phyloP scores from a whole-genome alignment of 2,329 filamentous ascomycete species.

The Aspergillus fijiensis region DNA sequence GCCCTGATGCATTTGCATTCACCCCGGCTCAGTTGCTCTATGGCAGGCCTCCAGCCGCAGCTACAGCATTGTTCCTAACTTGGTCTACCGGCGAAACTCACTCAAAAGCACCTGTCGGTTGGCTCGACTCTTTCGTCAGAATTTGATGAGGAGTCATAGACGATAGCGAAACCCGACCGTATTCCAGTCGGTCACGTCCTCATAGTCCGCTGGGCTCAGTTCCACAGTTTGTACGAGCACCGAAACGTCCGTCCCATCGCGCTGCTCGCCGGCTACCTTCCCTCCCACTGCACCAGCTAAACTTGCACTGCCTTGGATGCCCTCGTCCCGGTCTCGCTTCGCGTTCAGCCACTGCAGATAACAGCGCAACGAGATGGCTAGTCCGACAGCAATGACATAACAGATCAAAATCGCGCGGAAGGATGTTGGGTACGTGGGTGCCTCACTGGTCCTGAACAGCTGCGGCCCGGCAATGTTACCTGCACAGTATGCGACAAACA shows the following conservation, averaged over 20 bases:
- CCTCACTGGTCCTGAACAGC: slow-evolving; percentile 53
- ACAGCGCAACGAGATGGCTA: slow-evolving; percentile 47
- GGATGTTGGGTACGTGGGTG: slow-evolving; percentile 54
- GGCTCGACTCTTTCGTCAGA: too few relatives aligned
- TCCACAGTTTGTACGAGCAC: slow-evolving; percentile 30
- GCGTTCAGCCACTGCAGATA: slow-evolving; percentile 52
- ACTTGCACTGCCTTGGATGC: slow-evolving; percentile 20
- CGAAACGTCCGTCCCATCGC: slow-evolving; percentile 35
- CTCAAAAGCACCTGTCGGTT: too few relatives aligned
- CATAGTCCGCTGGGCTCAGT: slow-evolving; percentile 50
- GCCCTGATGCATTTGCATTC: too few relatives aligned
- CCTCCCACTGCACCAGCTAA: slow-evolving; percentile 42
- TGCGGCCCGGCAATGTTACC: slow-evolving; percentile 60
- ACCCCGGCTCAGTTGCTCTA: too few relatives aligned
- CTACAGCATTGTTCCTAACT: too few relatives aligned
- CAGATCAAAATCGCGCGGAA: slow-evolving; percentile 59
- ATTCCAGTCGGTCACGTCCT: slow-evolving; percentile 62
- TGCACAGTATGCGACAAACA: slow-evolving; percentile 57
- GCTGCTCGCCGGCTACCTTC: slow-evolving; percentile 45
- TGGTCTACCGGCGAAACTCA: too few relatives aligned
- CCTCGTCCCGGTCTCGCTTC: slow-evolving; percentile 44
- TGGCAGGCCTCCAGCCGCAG: too few relatives aligned
- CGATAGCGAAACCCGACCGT: slow-evolving; percentile 61
- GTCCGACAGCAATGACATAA: slow-evolving; percentile 51
- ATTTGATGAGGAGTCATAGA: neutral